Evolutionary conservation across 2,329 filamentous ascomycete species (phyloP).

Genomic region (Colletotrichum shisoi): DNA sequence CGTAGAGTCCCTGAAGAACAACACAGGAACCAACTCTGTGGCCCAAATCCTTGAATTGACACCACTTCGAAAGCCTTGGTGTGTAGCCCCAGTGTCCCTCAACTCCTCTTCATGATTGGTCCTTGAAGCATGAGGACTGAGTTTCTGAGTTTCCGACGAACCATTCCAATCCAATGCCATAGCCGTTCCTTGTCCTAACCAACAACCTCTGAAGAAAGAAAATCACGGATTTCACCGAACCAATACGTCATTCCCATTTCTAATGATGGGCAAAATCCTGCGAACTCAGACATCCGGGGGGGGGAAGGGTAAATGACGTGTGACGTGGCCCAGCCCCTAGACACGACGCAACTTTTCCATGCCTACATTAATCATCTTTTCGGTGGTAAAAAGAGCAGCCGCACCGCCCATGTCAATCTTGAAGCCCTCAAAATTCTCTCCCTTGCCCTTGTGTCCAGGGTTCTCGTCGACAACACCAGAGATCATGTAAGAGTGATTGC

Average conservation of each 20-base stretch:
- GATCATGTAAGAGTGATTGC: slow-evolving; percentile 17
- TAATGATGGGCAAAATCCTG: neutral
- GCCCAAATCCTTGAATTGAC: neutral
- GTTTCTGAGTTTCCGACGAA: neutral
- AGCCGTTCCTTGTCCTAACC: neutral
- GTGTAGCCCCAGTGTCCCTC: neutral
- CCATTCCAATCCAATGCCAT: neutral
- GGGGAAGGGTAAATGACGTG: neutral
- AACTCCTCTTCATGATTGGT: neutral
- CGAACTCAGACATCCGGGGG: neutral
- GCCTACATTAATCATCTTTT: slow-evolving; percentile 3
- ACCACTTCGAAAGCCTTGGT: neutral
- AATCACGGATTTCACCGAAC: neutral
- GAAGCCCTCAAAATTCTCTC: neutral
- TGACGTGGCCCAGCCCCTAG: neutral
- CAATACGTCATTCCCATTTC: neutral
- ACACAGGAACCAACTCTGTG: neutral
- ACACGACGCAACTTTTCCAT: neutral
- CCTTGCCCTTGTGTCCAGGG: neutral
- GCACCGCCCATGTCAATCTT: neutral
- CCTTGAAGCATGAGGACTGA: neutral
- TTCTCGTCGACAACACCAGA: slow-evolving; percentile 3
- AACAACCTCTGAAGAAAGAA: neutral
- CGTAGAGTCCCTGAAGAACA: neutral
- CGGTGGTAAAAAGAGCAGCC: slow-evolving; percentile 8